Conservation (phyloP, 768 basidiomycete species). For the Clitopilus passeckerianus region DNA sequence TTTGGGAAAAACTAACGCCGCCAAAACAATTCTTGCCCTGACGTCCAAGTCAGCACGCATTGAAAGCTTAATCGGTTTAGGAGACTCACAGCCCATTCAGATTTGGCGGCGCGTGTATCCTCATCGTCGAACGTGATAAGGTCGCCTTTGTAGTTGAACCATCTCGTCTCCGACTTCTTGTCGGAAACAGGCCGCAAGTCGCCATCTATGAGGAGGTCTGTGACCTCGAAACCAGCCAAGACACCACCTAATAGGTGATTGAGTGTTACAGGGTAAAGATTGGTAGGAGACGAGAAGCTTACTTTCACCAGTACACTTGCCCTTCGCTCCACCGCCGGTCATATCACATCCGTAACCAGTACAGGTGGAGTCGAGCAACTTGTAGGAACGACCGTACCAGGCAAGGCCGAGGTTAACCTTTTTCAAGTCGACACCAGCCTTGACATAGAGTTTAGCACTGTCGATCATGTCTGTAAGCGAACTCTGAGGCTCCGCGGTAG, state of each 20-base stretch:
- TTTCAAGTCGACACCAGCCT: conserved; percentile 1
- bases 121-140: not conserved
- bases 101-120: not conserved
- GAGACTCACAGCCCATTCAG: not conserved
- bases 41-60: not conserved
- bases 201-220: not conserved
- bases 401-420: conserved; percentile 2
- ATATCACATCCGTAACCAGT: not conserved
- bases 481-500: not conserved
- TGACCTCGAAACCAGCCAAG: not conserved
- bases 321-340: not conserved
- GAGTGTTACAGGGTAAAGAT: not conserved
- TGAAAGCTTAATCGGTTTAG: not conserved
- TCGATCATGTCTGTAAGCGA: not conserved
- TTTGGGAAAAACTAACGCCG: not conserved
- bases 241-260: not conserved
- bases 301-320: conserved; percentile 1
- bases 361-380: not conserved
- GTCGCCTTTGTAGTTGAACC: not conserved
- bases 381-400: conserved; percentile 1
- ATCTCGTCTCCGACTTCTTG: not conserved
- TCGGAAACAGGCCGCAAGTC: not conserved
- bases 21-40: not conserved
- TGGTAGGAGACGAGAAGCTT: not conserved
- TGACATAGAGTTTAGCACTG: not conserved